Conservation (phyloP, 2,329 filamentous ascomycete genomes). For the Cytospora piceae region DNA sequence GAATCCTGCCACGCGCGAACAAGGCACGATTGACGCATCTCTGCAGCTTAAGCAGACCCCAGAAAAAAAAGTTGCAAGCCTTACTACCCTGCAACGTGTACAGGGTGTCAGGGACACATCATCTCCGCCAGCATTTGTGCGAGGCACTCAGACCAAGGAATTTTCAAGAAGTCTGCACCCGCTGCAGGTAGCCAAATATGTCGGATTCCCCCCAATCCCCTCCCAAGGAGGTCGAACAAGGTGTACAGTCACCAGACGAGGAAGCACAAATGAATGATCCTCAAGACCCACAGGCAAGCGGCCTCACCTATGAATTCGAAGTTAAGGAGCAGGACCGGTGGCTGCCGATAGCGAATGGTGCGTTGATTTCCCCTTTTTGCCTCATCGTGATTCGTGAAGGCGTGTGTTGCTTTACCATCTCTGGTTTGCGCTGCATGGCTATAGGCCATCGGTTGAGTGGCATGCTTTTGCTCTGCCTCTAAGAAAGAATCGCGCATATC, state of each 20-base stretch:
- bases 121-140: conserved; percentile 59
- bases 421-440: conserved; percentile 38
- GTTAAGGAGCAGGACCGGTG: conserved; percentile 99
- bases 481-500: conserved; percentile 42
- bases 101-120: conserved; percentile 58
- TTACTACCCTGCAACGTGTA: conserved; percentile 62
- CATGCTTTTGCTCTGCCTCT: conserved; percentile 53
- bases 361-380: conserved; percentile 56
- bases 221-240: conserved; percentile 92
- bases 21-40: conserved; percentile 56
- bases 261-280: conserved; percentile 91
- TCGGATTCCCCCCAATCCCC: conserved; percentile 84
- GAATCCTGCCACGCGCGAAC: conserved; percentile 35
- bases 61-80: conserved; percentile 52
- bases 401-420: conserved; percentile 35
- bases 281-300: conserved; percentile 76
- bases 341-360: conserved; percentile 99
- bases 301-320: conserved; percentile 88
- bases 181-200: conserved; percentile 83
- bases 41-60: conserved; percentile 56
- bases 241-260: conserved; percentile 90
- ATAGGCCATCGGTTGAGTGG: conserved; percentile 44
- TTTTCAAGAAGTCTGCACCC: conserved; percentile 65
- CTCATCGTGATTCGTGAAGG: conserved; percentile 42
- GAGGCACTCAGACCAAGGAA: conserved; percentile 59